Percentiles rank a stretch among this genome's conserved stretches.
Conservation (phyloP, 2,329 filamentous ascomycete genomes). For the Hymenoscyphus fructigenus region DNA sequence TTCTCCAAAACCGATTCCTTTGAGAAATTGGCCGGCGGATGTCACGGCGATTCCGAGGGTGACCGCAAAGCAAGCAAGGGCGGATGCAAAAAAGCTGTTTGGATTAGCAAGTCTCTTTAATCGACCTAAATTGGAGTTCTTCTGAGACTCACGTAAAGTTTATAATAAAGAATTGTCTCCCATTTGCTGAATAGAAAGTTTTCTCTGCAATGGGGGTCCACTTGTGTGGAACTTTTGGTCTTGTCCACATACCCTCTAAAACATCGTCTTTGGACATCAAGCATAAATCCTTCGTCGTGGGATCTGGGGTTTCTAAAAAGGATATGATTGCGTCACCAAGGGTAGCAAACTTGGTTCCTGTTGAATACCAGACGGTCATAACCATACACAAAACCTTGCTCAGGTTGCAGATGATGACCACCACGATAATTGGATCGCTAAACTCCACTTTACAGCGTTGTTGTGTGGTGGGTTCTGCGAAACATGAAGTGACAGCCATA, state of each 20-base stretch:
- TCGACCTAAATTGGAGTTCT: background rate
- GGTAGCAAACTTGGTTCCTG: background rate
- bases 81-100: too few species aligned
- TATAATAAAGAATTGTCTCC: background rate
- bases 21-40: background rate
- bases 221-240: background rate
- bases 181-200: background rate
- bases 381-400: background rate
- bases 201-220: background rate
- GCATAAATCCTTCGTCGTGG: background rate
- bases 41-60: too few species aligned
- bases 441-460: background rate
- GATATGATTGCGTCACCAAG: conserved; percentile 10
- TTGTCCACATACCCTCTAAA: background rate
- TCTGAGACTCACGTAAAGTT: background rate
- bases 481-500: background rate
- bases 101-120: background rate
- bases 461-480: background rate
- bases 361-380: background rate
- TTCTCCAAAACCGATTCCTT: background rate
- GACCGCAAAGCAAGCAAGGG: too few species aligned
- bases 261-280: background rate
- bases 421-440: background rate
- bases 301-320: background rate
- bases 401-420: background rate